These are phyloP conservation scores for Knufia petricola DNA, from an alignment of 2,329 filamentous ascomycete species.

Conservation along the genomic window DNA sequence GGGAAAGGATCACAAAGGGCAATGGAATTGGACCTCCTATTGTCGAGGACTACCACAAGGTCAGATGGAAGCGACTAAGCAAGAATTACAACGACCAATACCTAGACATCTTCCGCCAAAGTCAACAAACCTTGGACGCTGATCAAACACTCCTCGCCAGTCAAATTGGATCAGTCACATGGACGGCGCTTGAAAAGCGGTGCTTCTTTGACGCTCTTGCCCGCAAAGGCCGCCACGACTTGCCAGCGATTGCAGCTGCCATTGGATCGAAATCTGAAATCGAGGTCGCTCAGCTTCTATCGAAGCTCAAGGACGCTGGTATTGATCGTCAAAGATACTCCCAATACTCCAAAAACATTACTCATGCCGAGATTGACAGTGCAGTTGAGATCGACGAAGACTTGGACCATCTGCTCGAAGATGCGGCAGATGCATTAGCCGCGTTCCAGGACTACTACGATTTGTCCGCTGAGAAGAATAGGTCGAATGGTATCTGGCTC, in stretches of 20 bases:
- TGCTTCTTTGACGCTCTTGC: slow-evolving; percentile 57
- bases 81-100: slow-evolving; percentile 41
- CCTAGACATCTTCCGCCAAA: slow-evolving; percentile 44
- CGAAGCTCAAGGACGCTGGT: slow-evolving; percentile 47
- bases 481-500: slow-evolving; percentile 45
- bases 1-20: slow-evolving; percentile 34
- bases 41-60: slow-evolving; percentile 1
- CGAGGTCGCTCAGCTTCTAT: slow-evolving; percentile 63
- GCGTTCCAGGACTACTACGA: slow-evolving; percentile 56
- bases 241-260: slow-evolving; percentile 51
- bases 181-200: slow-evolving; percentile 63
- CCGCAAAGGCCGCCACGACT: slow-evolving; percentile 53
- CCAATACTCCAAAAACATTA: slow-evolving; percentile 30
- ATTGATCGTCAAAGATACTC: slow-evolving; percentile 32
- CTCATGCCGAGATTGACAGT: slow-evolving; percentile 53
- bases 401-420: slow-evolving; percentile 57
- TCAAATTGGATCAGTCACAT: slow-evolving; percentile 60
- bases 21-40: slow-evolving; percentile 26
- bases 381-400: slow-evolving; percentile 61
- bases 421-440: slow-evolving; percentile 57
- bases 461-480: slow-evolving; percentile 49
- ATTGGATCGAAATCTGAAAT: slow-evolving; percentile 63
- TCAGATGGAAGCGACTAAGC: slow-evolving; percentile 19
- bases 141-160: slow-evolving; percentile 29
- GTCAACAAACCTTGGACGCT: slow-evolving; percentile 38